These are phyloP conservation scores for Acorus gramineus DNA, from an alignment of 106 monocot genomes.

Conservation along the genomic window DNA sequence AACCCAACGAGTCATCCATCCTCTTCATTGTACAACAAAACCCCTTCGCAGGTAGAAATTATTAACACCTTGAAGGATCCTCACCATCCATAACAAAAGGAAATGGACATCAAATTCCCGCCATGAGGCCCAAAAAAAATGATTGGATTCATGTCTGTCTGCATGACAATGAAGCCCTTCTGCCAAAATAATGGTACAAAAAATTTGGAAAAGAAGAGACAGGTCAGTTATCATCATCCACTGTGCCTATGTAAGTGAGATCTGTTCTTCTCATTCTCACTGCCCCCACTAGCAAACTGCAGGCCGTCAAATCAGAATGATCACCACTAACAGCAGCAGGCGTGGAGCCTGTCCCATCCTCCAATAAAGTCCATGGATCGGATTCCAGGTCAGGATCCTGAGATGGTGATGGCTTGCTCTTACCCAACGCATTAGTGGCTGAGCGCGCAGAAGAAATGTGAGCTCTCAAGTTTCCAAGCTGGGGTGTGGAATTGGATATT, in stretches of 20 bases:
- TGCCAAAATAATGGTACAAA: conserved; percentile 21
- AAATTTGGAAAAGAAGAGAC: not conserved
- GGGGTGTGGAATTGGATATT: conserved; percentile 10
- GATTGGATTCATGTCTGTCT: too few relatives aligned
- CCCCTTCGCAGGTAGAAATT: too few relatives aligned
- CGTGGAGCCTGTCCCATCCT: conserved; percentile 61
- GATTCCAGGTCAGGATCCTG: conserved; percentile 58
- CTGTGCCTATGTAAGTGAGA: conserved; percentile 73
- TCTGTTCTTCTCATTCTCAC: conserved; percentile 88
- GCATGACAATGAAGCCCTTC: too few relatives aligned
- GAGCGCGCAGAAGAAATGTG: conserved; percentile 16
- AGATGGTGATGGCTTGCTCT: conserved; percentile 29
- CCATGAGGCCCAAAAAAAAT: too few relatives aligned
- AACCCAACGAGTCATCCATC: too few relatives aligned
- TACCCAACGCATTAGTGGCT: conserved; percentile 14
- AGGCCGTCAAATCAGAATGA: conserved; percentile 81
- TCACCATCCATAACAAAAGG: too few relatives aligned
- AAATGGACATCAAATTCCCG: too few relatives aligned
- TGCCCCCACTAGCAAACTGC: conserved; percentile 88
- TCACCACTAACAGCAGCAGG: conserved; percentile 35
- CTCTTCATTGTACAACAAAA: too few relatives aligned
- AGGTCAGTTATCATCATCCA: conserved; percentile 88
- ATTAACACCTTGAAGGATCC: too few relatives aligned
- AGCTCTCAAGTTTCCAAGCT: conserved; percentile 14
- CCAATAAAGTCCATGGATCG: conserved; percentile 91